Base-by-base conservation (phyloP, 164 flowering plant genomes). In the Magnolia kwangsiensis region DNA sequence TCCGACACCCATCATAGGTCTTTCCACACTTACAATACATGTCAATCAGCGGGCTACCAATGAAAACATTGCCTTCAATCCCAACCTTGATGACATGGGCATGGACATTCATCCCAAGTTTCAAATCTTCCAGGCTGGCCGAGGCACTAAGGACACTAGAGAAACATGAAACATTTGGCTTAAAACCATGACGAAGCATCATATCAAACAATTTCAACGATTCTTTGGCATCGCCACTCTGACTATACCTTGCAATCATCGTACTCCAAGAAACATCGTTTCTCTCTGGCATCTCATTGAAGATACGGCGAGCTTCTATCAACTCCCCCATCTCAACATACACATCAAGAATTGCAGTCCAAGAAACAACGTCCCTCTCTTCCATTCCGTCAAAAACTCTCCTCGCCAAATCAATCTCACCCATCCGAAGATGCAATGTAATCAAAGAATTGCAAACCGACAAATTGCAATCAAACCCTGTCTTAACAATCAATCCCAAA, bases 11-110 rank as follows among this genome's bases (percentile, higher is more conserved):
- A 77, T 85, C 87, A 68, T 76, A 70, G 27, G 82, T 78, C 51
- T 81, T 73, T 55, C 89, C 87, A 81, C 91, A 91, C 72, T 85
- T 89, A 69, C 87, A 75, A 50, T 87, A 91, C 81, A 91, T 75
- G 76, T 87, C 95, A 69, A 91, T 77, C 18, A 91, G 89, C 59
- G 90, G 73, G 75, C 87, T 78, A 71, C 87, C 76, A 5, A 89
- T 72, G 66, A 78, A 88, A 24, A 85, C 85, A 78, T 87, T 71
- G 23, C 7, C 74, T 19, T 82, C 85, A 50, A 85, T 61, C 71
- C 92, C 91, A 72, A 78, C 69, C 79, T 86, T 89, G 50, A 77
- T 50, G 51, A 80, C 81, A 51, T 78, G 78, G 18, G 79, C 75
- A 64, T 82, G 84, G 51, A 79, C 67, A 66, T 75, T 72, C 75